Conservation (phyloP, 2,329 filamentous ascomycete genomes). For the Basipetospora chlamydospora region DNA sequence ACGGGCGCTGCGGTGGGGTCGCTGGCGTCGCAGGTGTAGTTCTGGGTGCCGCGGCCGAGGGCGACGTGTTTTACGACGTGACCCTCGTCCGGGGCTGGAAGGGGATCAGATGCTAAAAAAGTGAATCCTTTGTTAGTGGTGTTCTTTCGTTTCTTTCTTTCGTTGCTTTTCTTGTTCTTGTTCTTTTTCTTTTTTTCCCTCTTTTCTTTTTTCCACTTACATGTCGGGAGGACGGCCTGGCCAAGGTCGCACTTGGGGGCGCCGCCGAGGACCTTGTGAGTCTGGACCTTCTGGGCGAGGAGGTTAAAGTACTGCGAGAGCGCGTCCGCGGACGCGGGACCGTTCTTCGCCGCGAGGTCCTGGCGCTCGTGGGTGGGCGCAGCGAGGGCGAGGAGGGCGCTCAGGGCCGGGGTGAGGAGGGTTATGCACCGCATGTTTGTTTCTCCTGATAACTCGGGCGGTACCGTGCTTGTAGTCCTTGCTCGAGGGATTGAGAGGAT, state of each 20-base stretch:
- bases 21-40: conserved; percentile 68
- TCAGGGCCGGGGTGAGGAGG: conserved; percentile 32
- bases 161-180: too few species aligned
- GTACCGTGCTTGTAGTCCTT: neutral
- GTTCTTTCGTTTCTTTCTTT: too few species aligned
- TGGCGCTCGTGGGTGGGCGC: conserved; percentile 32
- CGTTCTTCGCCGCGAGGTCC: conserved; percentile 20
- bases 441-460: neutral
- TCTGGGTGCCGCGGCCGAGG: conserved; percentile 78
- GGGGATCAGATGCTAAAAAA: conserved; percentile 40
- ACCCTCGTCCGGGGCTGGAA: conserved; percentile 46
- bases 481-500: neutral
- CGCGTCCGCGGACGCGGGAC: conserved; percentile 25
- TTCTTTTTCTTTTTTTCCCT: too few species aligned
- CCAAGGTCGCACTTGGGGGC: conserved; percentile 39
- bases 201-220: conserved; percentile 28
- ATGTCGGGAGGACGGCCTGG: conserved; percentile 32
- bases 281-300: conserved; percentile 39
- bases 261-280: conserved; percentile 23
- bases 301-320: conserved; percentile 48
- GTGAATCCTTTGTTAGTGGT: conserved; percentile 5
- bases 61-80: conserved; percentile 62
- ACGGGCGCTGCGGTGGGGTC: conserved; percentile 47
- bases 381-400: conserved; percentile 28
- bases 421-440: conserved; percentile 21